Conservation (phyloP, 2,329 filamentous ascomycete species). For the Teratosphaeria gauchensis region DNA sequence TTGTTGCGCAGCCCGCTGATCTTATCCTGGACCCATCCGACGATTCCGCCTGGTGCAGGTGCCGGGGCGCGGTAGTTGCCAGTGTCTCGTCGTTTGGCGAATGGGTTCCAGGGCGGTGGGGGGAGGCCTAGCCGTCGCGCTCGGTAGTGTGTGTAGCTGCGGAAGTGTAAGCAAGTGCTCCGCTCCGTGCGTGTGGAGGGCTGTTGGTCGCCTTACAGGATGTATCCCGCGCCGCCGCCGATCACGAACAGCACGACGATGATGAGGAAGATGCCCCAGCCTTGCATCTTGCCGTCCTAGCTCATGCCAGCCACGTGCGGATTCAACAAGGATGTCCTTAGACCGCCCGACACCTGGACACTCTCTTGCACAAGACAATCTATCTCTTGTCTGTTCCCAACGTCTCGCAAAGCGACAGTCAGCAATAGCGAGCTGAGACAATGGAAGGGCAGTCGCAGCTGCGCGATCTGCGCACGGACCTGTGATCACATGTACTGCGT, state of each 20-base stretch:
- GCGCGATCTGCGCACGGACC: constrained; percentile 1
- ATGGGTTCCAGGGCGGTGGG: constrained; percentile 61
- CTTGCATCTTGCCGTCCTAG: constrained; percentile 8
- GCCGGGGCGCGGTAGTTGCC: constrained; percentile 38
- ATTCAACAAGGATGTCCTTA: background rate
- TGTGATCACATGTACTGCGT: background rate
- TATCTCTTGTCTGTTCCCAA: background rate
- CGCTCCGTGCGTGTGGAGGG: background rate
- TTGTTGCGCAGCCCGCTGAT: constrained; percentile 55
- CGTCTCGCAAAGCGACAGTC: background rate
- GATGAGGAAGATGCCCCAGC: constrained; percentile 60
- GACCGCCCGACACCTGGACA: background rate
- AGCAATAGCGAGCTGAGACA: background rate
- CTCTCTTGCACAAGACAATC: background rate
- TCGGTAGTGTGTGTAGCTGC: constrained; percentile 56
- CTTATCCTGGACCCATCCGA: constrained; percentile 64
- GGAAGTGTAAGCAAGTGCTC: background rate
- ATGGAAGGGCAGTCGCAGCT: background rate
- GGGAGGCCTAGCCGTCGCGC: constrained; percentile 67
- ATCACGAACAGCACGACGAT: constrained; percentile 56
- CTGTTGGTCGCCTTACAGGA: constrained; percentile 34
- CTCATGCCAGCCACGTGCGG: constrained; percentile 1
- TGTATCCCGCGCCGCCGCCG: constrained; percentile 52
- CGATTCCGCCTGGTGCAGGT: constrained; percentile 52
- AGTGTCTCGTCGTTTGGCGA: constrained; percentile 34